Evolutionary conservation across 768 basidiomycete genomes (phyloP).

Genomic region (Tephrocybe rancida): DNA sequence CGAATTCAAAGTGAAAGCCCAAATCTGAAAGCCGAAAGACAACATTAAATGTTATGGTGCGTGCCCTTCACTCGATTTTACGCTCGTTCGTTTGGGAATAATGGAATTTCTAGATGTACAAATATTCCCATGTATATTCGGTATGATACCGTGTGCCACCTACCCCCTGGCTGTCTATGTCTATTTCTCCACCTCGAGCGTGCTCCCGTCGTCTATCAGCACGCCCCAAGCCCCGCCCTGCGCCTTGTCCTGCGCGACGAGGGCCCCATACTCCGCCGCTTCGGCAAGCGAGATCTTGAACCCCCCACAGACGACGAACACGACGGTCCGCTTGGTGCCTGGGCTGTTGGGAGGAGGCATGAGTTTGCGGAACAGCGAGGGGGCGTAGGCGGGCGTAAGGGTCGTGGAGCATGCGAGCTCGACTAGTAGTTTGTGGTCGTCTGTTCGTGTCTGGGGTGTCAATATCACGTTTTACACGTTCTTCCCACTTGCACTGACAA

Average conservation of each 20-base stretch:
- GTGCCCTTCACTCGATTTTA: not conserved
- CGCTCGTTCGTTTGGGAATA: not conserved
- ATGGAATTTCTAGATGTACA: not conserved
- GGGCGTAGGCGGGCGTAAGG: slow-evolving; percentile 65
- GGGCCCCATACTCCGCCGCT: slow-evolving; percentile 45
- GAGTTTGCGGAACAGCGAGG: slow-evolving; percentile 52
- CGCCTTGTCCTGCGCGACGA: slow-evolving; percentile 36
- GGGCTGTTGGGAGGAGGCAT: slow-evolving; percentile 35
- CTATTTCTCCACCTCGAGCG: slow-evolving; percentile 31
- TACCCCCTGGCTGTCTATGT: not conserved
- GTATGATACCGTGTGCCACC: not conserved
- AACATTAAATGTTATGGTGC: too few species aligned
- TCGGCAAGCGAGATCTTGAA: slow-evolving; percentile 66
- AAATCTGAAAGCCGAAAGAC: not conserved
- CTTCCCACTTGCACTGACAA: too few species aligned
- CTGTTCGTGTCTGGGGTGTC: slow-evolving; percentile 32
- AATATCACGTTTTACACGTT: not conserved
- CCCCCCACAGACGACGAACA: slow-evolving; percentile 74
- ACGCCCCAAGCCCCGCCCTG: slow-evolving; percentile 34
- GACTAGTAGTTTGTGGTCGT: slow-evolving; percentile 75
- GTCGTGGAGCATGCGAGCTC: slow-evolving; percentile 78
- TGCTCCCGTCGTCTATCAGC: slow-evolving; percentile 40
- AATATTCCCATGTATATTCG: slow-evolving; percentile 3
- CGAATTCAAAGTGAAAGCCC: slow-evolving; percentile 10
- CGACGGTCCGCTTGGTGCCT: slow-evolving; percentile 40